Evolutionary conservation across 2,329 filamentous ascomycete species (phyloP), one percentile per base, ranked within the genome.

Genomic region (Harringtonia lauricola): DNA sequence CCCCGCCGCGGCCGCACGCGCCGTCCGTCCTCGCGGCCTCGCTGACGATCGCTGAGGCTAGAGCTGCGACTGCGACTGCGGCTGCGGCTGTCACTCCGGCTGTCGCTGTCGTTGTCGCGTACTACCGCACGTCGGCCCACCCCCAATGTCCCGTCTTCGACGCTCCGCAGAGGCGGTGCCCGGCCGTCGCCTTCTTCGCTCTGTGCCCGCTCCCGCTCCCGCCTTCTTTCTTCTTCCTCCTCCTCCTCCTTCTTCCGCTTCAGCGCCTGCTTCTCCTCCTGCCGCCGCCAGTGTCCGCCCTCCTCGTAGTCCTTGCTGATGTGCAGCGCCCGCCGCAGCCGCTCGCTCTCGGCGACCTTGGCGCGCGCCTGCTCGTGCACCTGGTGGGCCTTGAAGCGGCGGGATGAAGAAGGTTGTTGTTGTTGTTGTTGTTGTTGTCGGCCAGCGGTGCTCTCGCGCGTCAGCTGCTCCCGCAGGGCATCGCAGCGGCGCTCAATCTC

Each of bases 291-390:
- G 61, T 95, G 85, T 40, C 81, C 76, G 7, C 86, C 88, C 61
- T 94, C 86, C 58, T 90, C 81, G 55, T 92, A 92, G 59, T 90
- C 75, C 58, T 82, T 81, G 57, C 81, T 81, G 55, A 96, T 94
- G 40, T 88, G 89, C 52, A 98, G 70, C 8, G 92, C 92, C 62
- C 73, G 85, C 51, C 90, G 71, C 59, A 98, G 67, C 54, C 85
- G 76, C 65, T 96, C 89, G 62, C 83, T 95, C 72, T 98, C 92
- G 60, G 86, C 83, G 53, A 94, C 90, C 74, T 98, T 98, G 47
- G 90, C 92, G 56, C 92, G 85, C 17, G 92, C 92, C 60, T 95
- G 73, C 65, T 96, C 92, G 67, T 98, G 92, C 18, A 96, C 88
- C 64, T 96, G 87, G 64, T 96, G 88, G 52, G 81, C 73, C 66